Conservation (phyloP, 2,329 filamentous ascomycete species). For the Beauveria scarabaeidicola region DNA sequence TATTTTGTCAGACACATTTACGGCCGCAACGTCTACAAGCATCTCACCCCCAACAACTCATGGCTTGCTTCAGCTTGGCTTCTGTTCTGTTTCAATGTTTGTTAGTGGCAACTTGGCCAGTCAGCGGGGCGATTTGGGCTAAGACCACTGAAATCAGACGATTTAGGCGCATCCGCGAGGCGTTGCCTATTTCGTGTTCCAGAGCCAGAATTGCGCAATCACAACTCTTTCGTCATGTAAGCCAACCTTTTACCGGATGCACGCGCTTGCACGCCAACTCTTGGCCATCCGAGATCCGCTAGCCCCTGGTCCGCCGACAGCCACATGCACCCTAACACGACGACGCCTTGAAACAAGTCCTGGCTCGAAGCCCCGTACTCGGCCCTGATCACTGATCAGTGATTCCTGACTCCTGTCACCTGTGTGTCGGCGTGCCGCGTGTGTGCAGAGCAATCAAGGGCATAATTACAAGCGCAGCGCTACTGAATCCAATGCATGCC, state of each 20-base stretch:
- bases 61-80: background rate
- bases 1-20: background rate
- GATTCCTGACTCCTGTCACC: background rate
- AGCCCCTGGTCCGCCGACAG: constrained; percentile 10
- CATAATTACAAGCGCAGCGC: constrained; percentile 6
- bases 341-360: background rate
- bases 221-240: background rate
- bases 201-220: constrained; percentile 9
- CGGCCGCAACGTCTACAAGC: background rate
- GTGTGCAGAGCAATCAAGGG: constrained; percentile 2
- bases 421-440: background rate
- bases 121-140: background rate
- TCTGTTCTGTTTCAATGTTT: background rate
- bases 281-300: constrained; percentile 9
- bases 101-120: background rate
- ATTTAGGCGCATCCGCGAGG: constrained; percentile 6
- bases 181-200: constrained; percentile 8
- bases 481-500: background rate
- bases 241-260: background rate
- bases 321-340: background rate
- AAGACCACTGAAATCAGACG: constrained; percentile 3
- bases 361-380: background rate
- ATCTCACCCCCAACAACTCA: background rate
- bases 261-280: background rate
- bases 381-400: no score